phyloP scores from a whole-genome alignment of 495 filamentous ascomycete genomes.

The Hypoxylon crocopeplum region DNA sequence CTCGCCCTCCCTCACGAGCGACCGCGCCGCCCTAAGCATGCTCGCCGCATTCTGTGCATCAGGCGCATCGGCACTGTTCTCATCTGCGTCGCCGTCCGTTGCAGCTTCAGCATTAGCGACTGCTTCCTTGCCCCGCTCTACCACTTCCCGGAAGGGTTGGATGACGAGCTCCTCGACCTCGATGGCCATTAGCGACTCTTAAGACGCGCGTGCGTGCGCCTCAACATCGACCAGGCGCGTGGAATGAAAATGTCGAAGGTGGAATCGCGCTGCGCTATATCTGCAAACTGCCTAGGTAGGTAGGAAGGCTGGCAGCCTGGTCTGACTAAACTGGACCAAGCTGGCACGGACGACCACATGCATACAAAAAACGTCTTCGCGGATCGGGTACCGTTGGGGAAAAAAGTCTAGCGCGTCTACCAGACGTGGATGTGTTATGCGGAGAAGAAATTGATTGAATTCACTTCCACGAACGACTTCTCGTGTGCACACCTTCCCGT shows the following conservation, averaged over 20 bases:
- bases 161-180: slow-evolving; percentile 48
- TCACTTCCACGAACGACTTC: background rate
- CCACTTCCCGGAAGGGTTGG: slow-evolving; percentile 47
- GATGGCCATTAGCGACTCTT: slow-evolving; percentile 41
- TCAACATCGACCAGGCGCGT: slow-evolving; percentile 19
- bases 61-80: slow-evolving; percentile 11
- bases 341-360: slow-evolving; percentile 11
- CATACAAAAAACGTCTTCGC: too few species aligned
- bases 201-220: slow-evolving; percentile 9
- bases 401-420: too few species aligned
- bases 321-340: slow-evolving; percentile 25
- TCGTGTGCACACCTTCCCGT: slow-evolving; percentile 26
- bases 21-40: slow-evolving; percentile 42
- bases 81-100: slow-evolving; percentile 15
- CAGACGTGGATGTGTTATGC: background rate
- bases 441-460: slow-evolving; percentile 16
- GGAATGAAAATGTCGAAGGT: background rate
- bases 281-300: background rate
- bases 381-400: too few species aligned
- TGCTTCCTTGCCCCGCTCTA: slow-evolving; percentile 42
- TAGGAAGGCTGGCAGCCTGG: slow-evolving; percentile 7
- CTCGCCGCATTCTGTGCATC: slow-evolving; percentile 8
- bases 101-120: slow-evolving; percentile 40
- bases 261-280: slow-evolving; percentile 6
- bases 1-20: slow-evolving; percentile 45